Evolutionary conservation across 345 rosid genomes (phyloP).

Genomic region (Crucihimalaya himalaica): DNA sequence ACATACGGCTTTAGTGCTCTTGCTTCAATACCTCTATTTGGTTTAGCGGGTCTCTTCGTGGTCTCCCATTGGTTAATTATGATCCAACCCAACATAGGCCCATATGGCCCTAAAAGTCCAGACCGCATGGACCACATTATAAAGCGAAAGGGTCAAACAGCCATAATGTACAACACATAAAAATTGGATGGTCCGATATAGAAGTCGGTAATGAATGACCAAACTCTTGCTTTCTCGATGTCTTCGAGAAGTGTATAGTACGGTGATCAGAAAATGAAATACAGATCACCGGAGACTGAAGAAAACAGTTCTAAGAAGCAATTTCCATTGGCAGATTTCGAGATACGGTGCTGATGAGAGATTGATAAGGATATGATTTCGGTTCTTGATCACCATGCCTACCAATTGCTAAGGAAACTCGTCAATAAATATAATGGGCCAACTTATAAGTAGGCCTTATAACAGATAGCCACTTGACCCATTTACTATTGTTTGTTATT

Average conservation of each 20-base stretch:
- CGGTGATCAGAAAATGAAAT: not conserved
- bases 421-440: not conserved
- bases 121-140: not conserved
- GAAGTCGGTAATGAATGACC: not conserved
- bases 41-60: not conserved
- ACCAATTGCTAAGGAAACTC: not conserved
- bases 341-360: not conserved
- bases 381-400: not conserved
- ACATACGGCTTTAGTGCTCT: not conserved
- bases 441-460: not conserved
- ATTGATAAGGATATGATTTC: not conserved
- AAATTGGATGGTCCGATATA: not conserved
- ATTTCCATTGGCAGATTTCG: not conserved
- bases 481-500: not conserved
- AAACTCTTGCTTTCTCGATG: not conserved
- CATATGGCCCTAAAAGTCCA: conserved; percentile 1
- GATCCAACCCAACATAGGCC: not conserved
- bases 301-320: not conserved
- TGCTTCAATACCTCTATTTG: not conserved
- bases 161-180: not conserved
- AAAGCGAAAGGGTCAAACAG: not conserved
- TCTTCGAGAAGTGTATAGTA: not conserved
- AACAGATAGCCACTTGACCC: not conserved
- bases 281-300: not conserved
- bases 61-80: not conserved